Base-by-base conservation (phyloP, 768 basidiomycete species). In the Mycena pura region DNA sequence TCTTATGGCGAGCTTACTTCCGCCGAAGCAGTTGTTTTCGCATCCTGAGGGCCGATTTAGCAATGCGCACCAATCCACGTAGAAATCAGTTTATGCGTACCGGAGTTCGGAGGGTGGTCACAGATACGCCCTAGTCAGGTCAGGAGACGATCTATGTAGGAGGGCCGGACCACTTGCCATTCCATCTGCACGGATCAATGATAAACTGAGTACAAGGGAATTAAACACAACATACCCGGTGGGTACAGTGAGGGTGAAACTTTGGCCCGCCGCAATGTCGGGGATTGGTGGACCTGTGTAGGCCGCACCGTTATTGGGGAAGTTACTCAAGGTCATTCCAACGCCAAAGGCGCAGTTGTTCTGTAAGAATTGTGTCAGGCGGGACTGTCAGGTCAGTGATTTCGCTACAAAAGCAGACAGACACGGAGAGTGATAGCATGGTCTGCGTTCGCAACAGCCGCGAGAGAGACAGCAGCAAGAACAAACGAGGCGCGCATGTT, bases 341-440 rank as follows among this genome's bases (percentile, higher is more conserved):
- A 60, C 59, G 3, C 27, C 51, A 5, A 11, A 60, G 13, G n/a
- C n/a, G 44, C 59, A 60, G 50, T 60, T 60, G 36, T 60, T 60
- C 47, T 50, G 34, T 19, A 49, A 49, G 10, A 19, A 49, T 34
- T 49, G 21, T 25, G 43, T 14, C 7, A 34, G 39, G n/a, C 8
- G 4, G 21, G 21, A 10, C n/a, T n/a, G n/a, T n/a, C n/a, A n/a
- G n/a, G n/a, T n/a, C n/a, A 24, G 41, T 19, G 13, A 9, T 28
- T 15, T 17, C 29, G 19, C 19, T 27, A 5, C 41, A 43, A 22
- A 14, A n/a, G n/a, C n/a, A 43, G 6, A 46, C 44, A 9, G 45
- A 56, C 55, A 6, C 55, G 55, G 44, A 56, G 55, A 34, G 55
- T 56, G 17, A 56, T 56, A 21, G 14, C 44, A 32, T 47, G 55